Evolutionary conservation across 1,284 basidiomycete species (phyloP).

Genomic region (Vanrija humicola): DNA sequence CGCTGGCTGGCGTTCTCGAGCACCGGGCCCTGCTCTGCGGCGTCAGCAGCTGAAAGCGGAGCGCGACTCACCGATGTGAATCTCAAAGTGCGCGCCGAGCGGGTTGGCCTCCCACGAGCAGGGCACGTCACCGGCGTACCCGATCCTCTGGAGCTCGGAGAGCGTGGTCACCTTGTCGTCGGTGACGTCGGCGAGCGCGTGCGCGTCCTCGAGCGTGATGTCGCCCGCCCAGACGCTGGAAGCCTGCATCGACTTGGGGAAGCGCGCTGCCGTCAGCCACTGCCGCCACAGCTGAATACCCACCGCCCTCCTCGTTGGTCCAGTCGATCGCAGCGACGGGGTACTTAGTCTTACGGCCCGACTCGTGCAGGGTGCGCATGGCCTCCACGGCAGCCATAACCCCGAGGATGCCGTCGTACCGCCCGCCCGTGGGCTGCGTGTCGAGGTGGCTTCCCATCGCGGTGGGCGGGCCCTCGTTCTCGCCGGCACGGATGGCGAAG

Average conservation of each 20-base stretch:
- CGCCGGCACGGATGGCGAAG: constrained; percentile 30
- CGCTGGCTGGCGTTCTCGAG: constrained; percentile 17
- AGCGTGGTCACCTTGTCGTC: constrained; percentile 7
- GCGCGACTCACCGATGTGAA: constrained; percentile 21
- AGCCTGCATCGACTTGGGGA: constrained; percentile 31
- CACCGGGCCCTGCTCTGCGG: constrained; percentile 31
- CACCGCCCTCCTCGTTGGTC: constrained; percentile 23
- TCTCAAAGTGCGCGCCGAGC: constrained; percentile 34
- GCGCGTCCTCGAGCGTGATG: constrained; percentile 11
- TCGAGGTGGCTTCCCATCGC: constrained; percentile 37
- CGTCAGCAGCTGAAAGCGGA: neutral
- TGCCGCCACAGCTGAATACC: neutral
- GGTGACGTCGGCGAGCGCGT: constrained; percentile 12
- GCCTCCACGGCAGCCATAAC: constrained; percentile 28
- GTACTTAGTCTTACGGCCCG: constrained; percentile 15
- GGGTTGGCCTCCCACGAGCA: constrained; percentile 15
- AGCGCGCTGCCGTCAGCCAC: constrained; percentile 17
- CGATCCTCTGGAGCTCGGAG: constrained; percentile 22
- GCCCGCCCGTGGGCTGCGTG: constrained; percentile 33
- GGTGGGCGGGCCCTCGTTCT: constrained; percentile 19
- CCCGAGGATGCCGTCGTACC: constrained; percentile 38
- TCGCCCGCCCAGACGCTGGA: constrained; percentile 33
- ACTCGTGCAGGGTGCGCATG: constrained; percentile 13
- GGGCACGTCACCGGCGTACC: constrained; percentile 20
- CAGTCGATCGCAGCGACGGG: constrained; percentile 23